phyloP scores from a whole-genome alignment of 1,139 yeast species.

The Kodamaea arcana region DNA sequence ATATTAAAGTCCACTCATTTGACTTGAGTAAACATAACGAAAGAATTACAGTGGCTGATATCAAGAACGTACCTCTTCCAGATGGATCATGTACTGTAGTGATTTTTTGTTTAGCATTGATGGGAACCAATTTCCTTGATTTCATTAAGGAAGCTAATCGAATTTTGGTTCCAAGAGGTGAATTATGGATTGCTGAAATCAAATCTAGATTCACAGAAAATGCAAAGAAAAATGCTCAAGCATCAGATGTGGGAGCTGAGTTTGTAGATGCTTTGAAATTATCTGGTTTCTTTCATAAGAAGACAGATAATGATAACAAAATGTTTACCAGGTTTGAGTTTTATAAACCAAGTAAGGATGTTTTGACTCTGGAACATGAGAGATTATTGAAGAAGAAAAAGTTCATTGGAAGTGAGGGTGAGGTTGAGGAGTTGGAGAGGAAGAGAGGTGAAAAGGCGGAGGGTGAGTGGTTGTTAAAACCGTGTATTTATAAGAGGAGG shows the following conservation, averaged over 20 bases:
- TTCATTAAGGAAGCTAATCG: constrained; percentile 88
- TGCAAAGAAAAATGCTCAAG: constrained; percentile 14
- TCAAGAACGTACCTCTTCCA: constrained; percentile 78
- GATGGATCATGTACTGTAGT: constrained; percentile 80
- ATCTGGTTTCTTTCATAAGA: constrained; percentile 82
- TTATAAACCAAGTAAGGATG: constrained; percentile 76
- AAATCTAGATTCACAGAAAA: constrained; percentile 80
- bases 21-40: constrained; percentile 86
- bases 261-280: constrained; percentile 75
- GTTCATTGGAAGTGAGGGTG: constrained; percentile 67
- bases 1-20: constrained; percentile 76
- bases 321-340: constrained; percentile 96
- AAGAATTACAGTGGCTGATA: constrained; percentile 91
- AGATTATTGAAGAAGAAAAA: constrained; percentile 62
- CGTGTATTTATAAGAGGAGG: constrained; percentile 92
- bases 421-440: constrained; percentile 52
- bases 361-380: constrained; percentile 60
- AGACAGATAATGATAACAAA: constrained; percentile 81
- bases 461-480: constrained; percentile 87
- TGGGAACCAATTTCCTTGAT: constrained; percentile 96
- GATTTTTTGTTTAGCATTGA: constrained; percentile 85
- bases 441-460: constrained; percentile 62
- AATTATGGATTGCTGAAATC: constrained; percentile 96
- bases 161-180: constrained; percentile 84
- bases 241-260: constrained; percentile 55